Evolutionary conservation across 139 green algal genomes (phyloP).

Genomic region (Haematococcus sp.): DNA sequence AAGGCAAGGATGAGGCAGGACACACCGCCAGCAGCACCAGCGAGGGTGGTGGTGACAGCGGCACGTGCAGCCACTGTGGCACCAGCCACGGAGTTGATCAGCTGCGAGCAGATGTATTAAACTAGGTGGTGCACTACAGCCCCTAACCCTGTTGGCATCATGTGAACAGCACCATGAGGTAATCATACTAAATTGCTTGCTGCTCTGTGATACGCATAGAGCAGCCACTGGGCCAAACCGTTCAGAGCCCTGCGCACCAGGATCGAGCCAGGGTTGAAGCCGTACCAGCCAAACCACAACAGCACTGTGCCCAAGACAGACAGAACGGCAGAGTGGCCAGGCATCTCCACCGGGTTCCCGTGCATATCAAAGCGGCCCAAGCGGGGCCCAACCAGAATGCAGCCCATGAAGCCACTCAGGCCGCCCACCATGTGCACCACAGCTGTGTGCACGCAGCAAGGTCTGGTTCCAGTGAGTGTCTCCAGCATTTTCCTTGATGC

Average conservation of each 20-base stretch:
- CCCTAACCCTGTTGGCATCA: no score
- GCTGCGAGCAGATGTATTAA: no score
- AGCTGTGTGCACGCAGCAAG: neutral
- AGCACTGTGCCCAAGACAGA: constrained; percentile 67
- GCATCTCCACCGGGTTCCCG: constrained; percentile 68
- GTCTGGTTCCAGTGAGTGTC: no score
- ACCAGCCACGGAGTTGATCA: no score
- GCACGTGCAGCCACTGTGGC: constrained; percentile 27
- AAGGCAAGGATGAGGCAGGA: constrained; percentile 44
- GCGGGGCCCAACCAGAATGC: constrained; percentile 78
- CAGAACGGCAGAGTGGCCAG: constrained; percentile 52
- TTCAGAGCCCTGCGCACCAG: constrained; percentile 11
- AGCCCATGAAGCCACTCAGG: constrained; percentile 38
- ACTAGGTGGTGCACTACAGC: no score
- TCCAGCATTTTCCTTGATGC: no score
- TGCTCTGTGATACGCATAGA: no score
- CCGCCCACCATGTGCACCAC: constrained; percentile 83
- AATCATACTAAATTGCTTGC: no score
- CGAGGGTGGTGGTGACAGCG: constrained; percentile 84
- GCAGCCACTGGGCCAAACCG: no score
- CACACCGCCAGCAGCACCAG: constrained; percentile 60
- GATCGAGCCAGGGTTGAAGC: constrained; percentile 80
- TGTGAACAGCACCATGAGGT: no score
- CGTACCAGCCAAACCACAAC: constrained; percentile 91
- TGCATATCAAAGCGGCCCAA: constrained; percentile 88